These are phyloP conservation scores for Calonectria fujianensis DNA, from an alignment of 2,329 filamentous ascomycete genomes.

Conservation along the genomic window DNA sequence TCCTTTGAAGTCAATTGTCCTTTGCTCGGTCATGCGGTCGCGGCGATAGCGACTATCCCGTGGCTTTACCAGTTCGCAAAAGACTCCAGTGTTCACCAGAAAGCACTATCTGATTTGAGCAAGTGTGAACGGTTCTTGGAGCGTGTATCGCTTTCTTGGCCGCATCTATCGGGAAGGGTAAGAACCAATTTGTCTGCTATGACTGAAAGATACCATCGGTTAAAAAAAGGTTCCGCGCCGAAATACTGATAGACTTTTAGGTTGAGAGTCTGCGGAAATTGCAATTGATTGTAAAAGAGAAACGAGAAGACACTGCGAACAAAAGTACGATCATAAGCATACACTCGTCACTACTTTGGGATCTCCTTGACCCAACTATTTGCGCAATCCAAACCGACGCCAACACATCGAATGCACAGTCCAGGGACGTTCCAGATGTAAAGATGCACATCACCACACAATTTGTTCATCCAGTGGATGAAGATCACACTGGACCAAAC, in stretches of 20 bases:
- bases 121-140: slow-evolving; percentile 17
- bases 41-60: slow-evolving; percentile 3
- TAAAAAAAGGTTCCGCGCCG: too few species aligned
- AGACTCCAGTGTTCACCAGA: slow-evolving; percentile 3
- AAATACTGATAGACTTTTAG: background rate
- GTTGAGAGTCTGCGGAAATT: slow-evolving; percentile 10
- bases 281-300: slow-evolving; percentile 7
- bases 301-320: background rate
- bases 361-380: slow-evolving; percentile 11
- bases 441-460: slow-evolving; percentile 14
- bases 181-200: background rate
- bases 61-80: slow-evolving; percentile 22
- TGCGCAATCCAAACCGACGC: slow-evolving; percentile 4
- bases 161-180: slow-evolving; percentile 12
- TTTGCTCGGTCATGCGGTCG: slow-evolving; percentile 7
- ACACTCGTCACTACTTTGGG: slow-evolving; percentile 9
- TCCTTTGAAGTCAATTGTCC: slow-evolving; percentile 9
- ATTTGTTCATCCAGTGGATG: slow-evolving; percentile 11
- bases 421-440: background rate
- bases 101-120: background rate
- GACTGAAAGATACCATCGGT: background rate
- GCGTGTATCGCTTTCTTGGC: slow-evolving; percentile 8
- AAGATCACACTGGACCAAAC: background rate
- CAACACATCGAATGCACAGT: background rate
- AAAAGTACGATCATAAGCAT: slow-evolving; percentile 15